Evolutionary conservation across 495 filamentous ascomycete species (phyloP).

Genomic region (Aspergillus panamensis): DNA sequence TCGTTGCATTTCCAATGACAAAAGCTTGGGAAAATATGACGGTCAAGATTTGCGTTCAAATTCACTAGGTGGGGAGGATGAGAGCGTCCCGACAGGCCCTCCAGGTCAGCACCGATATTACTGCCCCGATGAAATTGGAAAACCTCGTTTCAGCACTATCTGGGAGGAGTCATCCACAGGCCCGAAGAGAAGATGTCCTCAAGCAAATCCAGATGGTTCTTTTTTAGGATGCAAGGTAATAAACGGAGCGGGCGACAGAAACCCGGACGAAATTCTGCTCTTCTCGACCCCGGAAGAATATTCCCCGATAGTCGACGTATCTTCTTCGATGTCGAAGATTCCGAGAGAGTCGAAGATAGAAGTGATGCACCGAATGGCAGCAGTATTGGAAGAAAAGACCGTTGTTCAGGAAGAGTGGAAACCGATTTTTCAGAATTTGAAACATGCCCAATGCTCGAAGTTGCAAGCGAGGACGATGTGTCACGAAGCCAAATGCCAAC

Average conservation of each 20-base stretch:
- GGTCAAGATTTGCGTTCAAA: conserved; percentile 24
- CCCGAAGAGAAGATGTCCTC: conserved; percentile 22
- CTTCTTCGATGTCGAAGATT: conserved; percentile 25
- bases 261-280: conserved; percentile 42
- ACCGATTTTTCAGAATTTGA: conserved; percentile 43
- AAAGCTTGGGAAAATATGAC: conserved; percentile 15
- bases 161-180: conserved; percentile 36
- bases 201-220: conserved; percentile 36
- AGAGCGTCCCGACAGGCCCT: conserved; percentile 1
- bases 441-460: conserved; percentile 43
- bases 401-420: conserved; percentile 32
- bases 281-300: conserved; percentile 34
- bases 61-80: conserved; percentile 13
- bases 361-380: conserved; percentile 10
- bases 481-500: conserved; percentile 27
- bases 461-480: conserved; percentile 31
- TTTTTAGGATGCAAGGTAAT: conserved; percentile 50
- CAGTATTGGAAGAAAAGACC: conserved; percentile 22
- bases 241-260: conserved; percentile 33
- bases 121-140: conserved; percentile 44
- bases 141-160: conserved; percentile 38
- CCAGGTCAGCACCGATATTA: conserved; percentile 30
- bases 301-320: conserved; percentile 27
- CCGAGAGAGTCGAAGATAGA: conserved; percentile 24
- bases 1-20: conserved; percentile 3